Percentiles rank a stretch among this genome's conserved stretches.
phyloP scores from a whole-genome alignment of 345 rosid genomes.

The Aquilaria sinensis region DNA sequence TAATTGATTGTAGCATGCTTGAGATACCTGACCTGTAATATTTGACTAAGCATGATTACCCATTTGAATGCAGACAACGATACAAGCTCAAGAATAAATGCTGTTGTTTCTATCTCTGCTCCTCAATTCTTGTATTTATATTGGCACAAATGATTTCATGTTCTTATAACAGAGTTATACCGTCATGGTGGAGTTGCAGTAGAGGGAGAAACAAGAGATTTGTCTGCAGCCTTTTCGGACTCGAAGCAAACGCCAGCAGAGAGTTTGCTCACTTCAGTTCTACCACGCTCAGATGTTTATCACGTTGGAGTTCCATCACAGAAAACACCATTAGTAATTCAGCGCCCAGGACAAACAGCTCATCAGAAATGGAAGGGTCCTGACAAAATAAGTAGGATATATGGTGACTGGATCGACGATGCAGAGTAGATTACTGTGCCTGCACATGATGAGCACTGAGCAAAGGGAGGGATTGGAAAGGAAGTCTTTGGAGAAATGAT shows the following conservation, averaged over 20 bases:
- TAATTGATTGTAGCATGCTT: neutral
- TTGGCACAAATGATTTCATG: neutral
- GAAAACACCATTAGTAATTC: slow-evolving; percentile 46
- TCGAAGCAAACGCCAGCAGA: slow-evolving; percentile 48
- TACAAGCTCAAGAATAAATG: no score
- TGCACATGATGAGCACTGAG: neutral
- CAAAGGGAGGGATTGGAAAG: neutral
- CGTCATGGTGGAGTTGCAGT: slow-evolving; percentile 73
- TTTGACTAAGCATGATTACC: no score
- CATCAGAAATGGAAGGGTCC: slow-evolving; percentile 97
- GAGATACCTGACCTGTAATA: neutral
- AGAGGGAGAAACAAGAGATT: slow-evolving; percentile 49
- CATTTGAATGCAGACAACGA: no score
- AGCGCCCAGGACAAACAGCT: slow-evolving; percentile 70
- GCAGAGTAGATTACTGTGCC: slow-evolving; percentile 35
- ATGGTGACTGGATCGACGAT: slow-evolving; percentile 95
- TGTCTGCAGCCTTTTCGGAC: slow-evolving; percentile 42
- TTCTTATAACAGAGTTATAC: slow-evolving; percentile 53
- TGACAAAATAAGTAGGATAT: slow-evolving; percentile 84
- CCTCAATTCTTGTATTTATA: neutral
- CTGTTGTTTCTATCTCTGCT: no score
- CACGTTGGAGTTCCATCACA: slow-evolving; percentile 64
- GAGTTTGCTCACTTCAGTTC: slow-evolving; percentile 29
- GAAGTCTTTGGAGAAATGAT: no score
- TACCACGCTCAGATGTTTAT: slow-evolving; percentile 46